These are phyloP conservation scores for Cicer arietinum DNA, from an alignment of 306 rosid species.

Conservation along the genomic window DNA sequence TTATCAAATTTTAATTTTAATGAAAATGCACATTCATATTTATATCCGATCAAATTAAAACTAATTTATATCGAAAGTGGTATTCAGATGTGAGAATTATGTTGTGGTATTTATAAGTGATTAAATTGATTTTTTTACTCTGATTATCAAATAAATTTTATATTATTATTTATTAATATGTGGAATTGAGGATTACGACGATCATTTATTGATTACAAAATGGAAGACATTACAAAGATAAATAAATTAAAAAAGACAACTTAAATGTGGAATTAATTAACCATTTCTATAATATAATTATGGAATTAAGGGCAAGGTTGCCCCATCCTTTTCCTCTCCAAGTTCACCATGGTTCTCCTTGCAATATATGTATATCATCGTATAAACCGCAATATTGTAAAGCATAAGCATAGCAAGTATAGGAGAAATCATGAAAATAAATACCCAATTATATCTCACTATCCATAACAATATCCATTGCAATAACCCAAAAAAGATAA, in stretches of 20 bases:
- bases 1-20: no score
- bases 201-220: not conserved
- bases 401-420: not conserved
- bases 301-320: not conserved
- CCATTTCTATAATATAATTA: not conserved
- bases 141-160: no score
- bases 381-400: not conserved
- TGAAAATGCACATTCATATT: no score
- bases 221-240: not conserved
- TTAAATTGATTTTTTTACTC: no score
- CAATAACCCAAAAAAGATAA: not conserved
- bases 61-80: no score
- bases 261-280: not conserved
- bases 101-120: no score
- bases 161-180: no score
- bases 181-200: no score
- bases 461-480: not conserved
- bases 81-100: no score
- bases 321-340: not conserved
- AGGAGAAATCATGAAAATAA: not conserved
- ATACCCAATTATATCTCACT: not conserved
- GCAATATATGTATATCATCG: not conserved
- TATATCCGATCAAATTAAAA: no score
- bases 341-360: constrained; percentile 4
- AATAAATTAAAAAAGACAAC: not conserved